Percentiles rank a stretch among this genome's conserved stretches.
phyloP scores from a whole-genome alignment of 2,329 filamentous ascomycete species.

The Ceratocystis huliohia region DNA sequence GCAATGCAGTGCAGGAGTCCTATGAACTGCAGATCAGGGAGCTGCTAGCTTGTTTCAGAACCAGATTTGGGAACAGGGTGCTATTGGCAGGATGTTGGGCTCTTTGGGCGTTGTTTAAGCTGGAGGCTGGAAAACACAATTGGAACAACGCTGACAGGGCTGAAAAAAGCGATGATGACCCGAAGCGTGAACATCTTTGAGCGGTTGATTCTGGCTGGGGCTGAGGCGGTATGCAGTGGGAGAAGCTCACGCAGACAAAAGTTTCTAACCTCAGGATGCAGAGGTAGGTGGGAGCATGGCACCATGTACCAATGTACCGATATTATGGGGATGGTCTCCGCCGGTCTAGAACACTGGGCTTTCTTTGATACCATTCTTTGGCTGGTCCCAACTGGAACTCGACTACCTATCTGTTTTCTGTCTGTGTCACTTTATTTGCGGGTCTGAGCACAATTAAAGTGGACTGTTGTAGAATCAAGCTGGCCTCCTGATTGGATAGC shows the following conservation, averaged over 20 bases:
- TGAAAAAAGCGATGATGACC: not conserved
- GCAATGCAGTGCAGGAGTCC: not conserved
- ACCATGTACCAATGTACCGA: not conserved
- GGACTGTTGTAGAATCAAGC: not conserved
- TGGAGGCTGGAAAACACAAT: not conserved
- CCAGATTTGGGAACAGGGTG: not conserved
- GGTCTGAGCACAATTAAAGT: not conserved
- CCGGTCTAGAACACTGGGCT: not conserved
- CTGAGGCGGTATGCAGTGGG: not conserved
- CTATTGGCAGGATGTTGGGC: not conserved
- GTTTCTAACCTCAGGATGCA: no score
- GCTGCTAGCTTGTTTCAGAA: slow-evolving; percentile 5
- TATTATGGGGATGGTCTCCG: not conserved
- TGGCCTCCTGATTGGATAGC: not conserved
- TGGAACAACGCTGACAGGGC: not conserved
- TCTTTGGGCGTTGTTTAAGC: not conserved
- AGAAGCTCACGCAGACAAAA: not conserved
- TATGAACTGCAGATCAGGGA: slow-evolving; percentile 5
- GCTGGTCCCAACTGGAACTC: not conserved
- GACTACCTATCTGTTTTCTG: not conserved
- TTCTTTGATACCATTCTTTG: not conserved
- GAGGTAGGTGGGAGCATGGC: no score
- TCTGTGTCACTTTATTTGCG: not conserved
- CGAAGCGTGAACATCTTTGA: not conserved
- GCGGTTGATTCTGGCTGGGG: not conserved